Base-by-base conservation (phyloP, 1,284 basidiomycete genomes). In the Puccinia novopanici region DNA sequence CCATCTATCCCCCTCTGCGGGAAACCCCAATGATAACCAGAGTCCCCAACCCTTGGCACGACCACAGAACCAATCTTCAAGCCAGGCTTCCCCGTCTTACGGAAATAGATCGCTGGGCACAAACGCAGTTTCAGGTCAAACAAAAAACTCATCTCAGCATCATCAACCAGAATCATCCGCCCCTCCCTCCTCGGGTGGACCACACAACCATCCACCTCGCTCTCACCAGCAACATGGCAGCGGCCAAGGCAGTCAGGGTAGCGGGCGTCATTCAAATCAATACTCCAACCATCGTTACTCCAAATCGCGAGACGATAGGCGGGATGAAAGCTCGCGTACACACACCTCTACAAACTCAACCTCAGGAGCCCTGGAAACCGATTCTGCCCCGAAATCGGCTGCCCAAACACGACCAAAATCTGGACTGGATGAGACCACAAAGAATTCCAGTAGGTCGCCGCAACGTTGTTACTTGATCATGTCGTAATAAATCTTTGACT, bases 21-120 rank as follows among this genome's bases (percentile, higher is more conserved):
- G 59, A 34, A 74, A 57, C 34, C 42, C 81, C 48, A 50, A 57
- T 67, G 57, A 24, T 12, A 45, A 55, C n/a, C 68, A 52, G 34
- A 37, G 40, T 40, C 63, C 30, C 57, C 73, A 50, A 45, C 24
- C 73, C 13, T 37, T 37, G 34, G 22, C 73, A 42, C 73, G 59
- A 27, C 67, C 73, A 17, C 48, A 19, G 9, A 75, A 67, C 45
- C 68, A 71, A 48, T 74, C 76, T n/a, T 71, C 75, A n/a, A 48
- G 19, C 52, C 70, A 63, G 34, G 42, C 75, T n/a, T 24, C 27
- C 27, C 34, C 50, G 37, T 71, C 81, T 30, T 57, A 72, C n/a
- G 55, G 45, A 37, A 52, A 30, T 40, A 52, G 37, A 37, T 27
- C 59, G 22, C 15, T 37, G 34, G 17, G 54, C 55, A n/a, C 27